These are phyloP conservation scores for Annona squamosa DNA, from an alignment of 164 flowering plant genomes.

Conservation along the genomic window DNA sequence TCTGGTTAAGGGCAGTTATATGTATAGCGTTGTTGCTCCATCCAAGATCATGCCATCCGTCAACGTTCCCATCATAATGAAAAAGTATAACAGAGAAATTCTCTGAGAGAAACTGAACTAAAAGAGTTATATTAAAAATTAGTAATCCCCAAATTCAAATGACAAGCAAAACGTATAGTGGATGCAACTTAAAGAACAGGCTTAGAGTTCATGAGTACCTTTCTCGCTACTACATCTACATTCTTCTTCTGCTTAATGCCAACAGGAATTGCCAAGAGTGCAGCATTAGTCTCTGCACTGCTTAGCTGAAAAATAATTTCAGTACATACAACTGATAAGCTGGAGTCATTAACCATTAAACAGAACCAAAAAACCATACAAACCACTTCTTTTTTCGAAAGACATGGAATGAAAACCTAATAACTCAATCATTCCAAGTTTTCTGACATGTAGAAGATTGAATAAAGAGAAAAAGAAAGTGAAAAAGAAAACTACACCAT, in stretches of 20 bases:
- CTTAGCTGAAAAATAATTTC: conserved; percentile 8
- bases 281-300: conserved; percentile 7
- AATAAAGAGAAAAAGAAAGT: no score
- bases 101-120: conserved; percentile 27
- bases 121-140: conserved; percentile 8
- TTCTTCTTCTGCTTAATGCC: conserved; percentile 28
- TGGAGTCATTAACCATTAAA: neutral
- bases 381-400: neutral
- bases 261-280: conserved; percentile 27
- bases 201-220: conserved; percentile 16
- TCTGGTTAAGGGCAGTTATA: conserved; percentile 27
- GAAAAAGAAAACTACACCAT: no score
- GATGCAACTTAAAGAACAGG: neutral
- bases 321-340: neutral
- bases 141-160: conserved; percentile 3
- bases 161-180: neutral
- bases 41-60: conserved; percentile 27
- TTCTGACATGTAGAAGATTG: no score
- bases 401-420: no score
- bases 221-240: conserved; percentile 21
- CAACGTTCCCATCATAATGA: conserved; percentile 30
- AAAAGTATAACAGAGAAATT: conserved; percentile 25
- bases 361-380: neutral
- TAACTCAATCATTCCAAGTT: no score
- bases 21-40: conserved; percentile 26